Conservation (phyloP, 192 early-diverging fungal genomes). For the Jimgerdemannia flammicorona region DNA sequence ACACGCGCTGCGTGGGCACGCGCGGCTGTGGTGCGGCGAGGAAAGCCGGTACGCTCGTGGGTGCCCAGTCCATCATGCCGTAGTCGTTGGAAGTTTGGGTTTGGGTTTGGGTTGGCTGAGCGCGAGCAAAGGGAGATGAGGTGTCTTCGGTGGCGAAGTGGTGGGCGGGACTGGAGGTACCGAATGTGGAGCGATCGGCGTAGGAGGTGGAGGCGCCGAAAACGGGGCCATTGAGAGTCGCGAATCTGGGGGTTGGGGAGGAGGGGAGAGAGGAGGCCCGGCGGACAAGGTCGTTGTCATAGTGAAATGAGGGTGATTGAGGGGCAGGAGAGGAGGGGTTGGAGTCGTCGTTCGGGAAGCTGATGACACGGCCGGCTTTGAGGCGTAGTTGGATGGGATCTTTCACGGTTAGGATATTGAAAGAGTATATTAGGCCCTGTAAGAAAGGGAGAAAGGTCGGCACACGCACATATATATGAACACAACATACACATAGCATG, state of each 20-base stretch:
- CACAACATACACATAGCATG: too few relatives aligned
- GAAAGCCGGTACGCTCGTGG: neutral
- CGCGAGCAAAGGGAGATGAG: too few relatives aligned
- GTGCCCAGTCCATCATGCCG: neutral
- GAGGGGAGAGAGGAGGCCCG: neutral
- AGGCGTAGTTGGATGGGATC: neutral
- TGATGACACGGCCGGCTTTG: neutral
- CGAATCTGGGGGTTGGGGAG: neutral
- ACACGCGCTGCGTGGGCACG: neutral
- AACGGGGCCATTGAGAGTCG: neutral
- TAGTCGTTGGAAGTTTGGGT: neutral
- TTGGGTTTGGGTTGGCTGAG: too few relatives aligned
- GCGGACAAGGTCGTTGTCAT: neutral
- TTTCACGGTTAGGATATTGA: neutral
- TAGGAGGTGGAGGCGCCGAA: neutral
- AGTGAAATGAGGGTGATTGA: neutral
- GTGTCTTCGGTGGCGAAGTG: neutral
- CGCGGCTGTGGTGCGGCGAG: neutral
- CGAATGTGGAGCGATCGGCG: neutral
- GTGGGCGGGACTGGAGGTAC: neutral
- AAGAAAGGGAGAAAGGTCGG: neutral
- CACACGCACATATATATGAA: neutral
- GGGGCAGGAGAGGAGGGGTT: neutral
- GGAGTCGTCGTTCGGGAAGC: neutral
- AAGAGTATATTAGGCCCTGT: neutral